These are phyloP conservation scores for Alternaria postmessia DNA, from an alignment of 2,329 filamentous ascomycete species.

Conservation along the genomic window DNA sequence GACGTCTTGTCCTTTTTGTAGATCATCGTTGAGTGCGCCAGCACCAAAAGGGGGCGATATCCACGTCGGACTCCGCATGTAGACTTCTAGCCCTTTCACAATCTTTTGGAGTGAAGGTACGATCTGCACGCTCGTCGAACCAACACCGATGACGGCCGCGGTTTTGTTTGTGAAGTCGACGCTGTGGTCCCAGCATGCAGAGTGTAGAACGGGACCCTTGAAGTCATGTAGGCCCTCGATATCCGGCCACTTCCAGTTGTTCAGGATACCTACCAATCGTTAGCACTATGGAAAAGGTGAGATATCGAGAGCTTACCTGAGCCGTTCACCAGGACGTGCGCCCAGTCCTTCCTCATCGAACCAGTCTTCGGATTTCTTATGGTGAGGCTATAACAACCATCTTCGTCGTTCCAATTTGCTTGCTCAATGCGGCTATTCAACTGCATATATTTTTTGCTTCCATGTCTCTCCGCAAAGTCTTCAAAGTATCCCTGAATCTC, in stretches of 20 bases:
- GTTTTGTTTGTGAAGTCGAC: slow-evolving; percentile 44
- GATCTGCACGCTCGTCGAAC: slow-evolving; percentile 48
- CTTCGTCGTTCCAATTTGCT: slow-evolving; percentile 55
- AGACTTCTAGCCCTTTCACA: slow-evolving; percentile 45
- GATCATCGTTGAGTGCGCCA: slow-evolving; percentile 43
- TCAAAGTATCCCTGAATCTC: slow-evolving; percentile 62
- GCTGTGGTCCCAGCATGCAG: slow-evolving; percentile 54
- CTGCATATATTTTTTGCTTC: slow-evolving; percentile 58
- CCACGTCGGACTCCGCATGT: slow-evolving; percentile 53
- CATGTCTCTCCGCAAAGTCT: slow-evolving; percentile 65
- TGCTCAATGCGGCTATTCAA: slow-evolving; percentile 55
- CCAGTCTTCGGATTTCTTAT: slow-evolving; percentile 47
- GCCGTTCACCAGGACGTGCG: slow-evolving; percentile 56
- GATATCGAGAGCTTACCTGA: slow-evolving; percentile 41
- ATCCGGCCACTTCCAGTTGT: slow-evolving; percentile 56
- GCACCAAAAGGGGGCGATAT: slow-evolving; percentile 51
- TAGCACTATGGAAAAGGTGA: slow-evolving; percentile 40
- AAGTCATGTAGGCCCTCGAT: slow-evolving; percentile 54
- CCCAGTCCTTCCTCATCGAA: slow-evolving; percentile 44
- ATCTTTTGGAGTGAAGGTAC: slow-evolving; percentile 52
- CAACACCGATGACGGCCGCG: slow-evolving; percentile 45
- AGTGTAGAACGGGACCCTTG: slow-evolving; percentile 56
- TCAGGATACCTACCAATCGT: slow-evolving; percentile 52
- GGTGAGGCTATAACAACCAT: slow-evolving; percentile 52
- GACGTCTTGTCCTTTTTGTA: slow-evolving; percentile 48